Conservation (phyloP, 169 alveolate species). For the Cryptosporidium meleagridis region DNA sequence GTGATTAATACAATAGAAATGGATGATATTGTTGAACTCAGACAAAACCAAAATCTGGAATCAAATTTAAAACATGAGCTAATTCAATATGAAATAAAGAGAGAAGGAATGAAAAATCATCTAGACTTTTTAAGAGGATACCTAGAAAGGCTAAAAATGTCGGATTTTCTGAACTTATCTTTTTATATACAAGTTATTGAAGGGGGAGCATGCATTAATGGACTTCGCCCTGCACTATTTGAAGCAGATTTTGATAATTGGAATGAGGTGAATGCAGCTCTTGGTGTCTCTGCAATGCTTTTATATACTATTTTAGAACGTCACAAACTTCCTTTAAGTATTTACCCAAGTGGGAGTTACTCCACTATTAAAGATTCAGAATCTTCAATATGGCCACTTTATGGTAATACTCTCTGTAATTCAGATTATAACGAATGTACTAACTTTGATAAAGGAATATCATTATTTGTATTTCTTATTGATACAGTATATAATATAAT, state of each 20-base stretch:
- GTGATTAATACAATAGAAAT: slow-evolving; percentile 10
- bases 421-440: slow-evolving; percentile 48
- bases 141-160: slow-evolving; percentile 15
- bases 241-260: slow-evolving; percentile 34
- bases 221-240: slow-evolving; percentile 1
- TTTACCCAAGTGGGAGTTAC: slow-evolving; percentile 43
- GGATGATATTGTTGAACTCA: slow-evolving; percentile 15
- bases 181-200: slow-evolving; percentile 18
- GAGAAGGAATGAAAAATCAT: slow-evolving; percentile 15
- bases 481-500: background rate
- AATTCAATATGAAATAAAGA: background rate
- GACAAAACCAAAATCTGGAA: slow-evolving; percentile 9
- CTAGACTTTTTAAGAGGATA: background rate
- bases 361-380: slow-evolving; percentile 21
- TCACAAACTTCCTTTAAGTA: background rate
- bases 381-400: slow-evolving; percentile 22
- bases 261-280: slow-evolving; percentile 53
- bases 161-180: slow-evolving; percentile 27
- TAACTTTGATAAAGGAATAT: slow-evolving; percentile 37
- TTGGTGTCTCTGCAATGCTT: slow-evolving; percentile 20
- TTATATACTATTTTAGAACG: slow-evolving; percentile 13
- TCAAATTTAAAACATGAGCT: slow-evolving; percentile 14
- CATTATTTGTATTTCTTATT: background rate
- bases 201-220: slow-evolving; percentile 36
- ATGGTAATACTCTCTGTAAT: slow-evolving; percentile 34